These are phyloP conservation scores for Globisporangium uncinulatum DNA, from an alignment of 352 stramenopile genomes.

Conservation along the genomic window DNA sequence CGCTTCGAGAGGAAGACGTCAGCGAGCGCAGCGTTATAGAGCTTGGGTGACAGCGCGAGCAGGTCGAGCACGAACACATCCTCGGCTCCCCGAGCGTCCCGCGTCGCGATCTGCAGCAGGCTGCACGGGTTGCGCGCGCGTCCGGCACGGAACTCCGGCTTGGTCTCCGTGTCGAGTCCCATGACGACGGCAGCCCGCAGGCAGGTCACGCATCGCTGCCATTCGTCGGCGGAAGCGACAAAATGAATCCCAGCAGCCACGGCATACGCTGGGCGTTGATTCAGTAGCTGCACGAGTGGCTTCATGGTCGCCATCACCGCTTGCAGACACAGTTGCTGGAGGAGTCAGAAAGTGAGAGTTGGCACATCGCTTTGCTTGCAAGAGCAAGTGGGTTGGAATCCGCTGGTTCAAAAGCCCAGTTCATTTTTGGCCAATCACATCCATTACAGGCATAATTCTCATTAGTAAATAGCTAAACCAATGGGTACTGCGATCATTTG, in stretches of 20 bases:
- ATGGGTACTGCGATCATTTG: no score
- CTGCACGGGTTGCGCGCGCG: slow-evolving; percentile 35
- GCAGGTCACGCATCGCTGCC: slow-evolving; percentile 39
- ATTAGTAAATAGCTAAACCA: no score
- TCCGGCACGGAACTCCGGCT: slow-evolving; percentile 42
- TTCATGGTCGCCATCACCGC: slow-evolving; percentile 11
- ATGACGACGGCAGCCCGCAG: slow-evolving; percentile 45
- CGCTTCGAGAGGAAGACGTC: slow-evolving; percentile 59
- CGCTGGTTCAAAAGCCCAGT: no score
- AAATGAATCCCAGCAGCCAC: slow-evolving; percentile 49
- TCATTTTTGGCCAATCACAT: no score
- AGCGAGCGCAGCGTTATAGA: slow-evolving; percentile 57
- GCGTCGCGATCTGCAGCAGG: slow-evolving; percentile 62
- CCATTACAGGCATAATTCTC: no score
- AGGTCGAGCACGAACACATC: slow-evolving; percentile 78
- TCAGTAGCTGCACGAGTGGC: slow-evolving; percentile 36
- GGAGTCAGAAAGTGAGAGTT: no score
- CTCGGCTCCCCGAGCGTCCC: slow-evolving; percentile 36
- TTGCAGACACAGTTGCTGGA: neutral
- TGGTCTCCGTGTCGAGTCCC: slow-evolving; percentile 73
- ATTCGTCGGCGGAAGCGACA: slow-evolving; percentile 36
- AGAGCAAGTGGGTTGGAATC: no score
- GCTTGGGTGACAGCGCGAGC: slow-evolving; percentile 36
- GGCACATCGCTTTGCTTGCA: neutral
- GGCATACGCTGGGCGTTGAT: slow-evolving; percentile 47